These are phyloP conservation scores for Macrolepiota dolichaula DNA, from an alignment of 768 basidiomycete species.

Conservation along the genomic window DNA sequence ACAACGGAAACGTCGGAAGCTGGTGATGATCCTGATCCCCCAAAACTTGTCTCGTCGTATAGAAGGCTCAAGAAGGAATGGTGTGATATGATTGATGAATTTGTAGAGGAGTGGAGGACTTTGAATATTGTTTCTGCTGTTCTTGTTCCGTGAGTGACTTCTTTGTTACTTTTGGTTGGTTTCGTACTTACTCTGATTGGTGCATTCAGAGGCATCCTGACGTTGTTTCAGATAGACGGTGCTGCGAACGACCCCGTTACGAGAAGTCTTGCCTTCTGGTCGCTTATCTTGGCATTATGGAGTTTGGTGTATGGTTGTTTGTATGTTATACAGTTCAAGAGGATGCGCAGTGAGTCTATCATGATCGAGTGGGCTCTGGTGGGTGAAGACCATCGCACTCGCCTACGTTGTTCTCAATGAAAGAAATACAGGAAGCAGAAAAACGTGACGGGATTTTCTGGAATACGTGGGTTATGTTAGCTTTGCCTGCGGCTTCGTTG, in stretches of 20 bases:
- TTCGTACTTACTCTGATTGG: background rate
- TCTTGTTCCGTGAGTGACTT: background rate
- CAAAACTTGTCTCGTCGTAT: background rate
- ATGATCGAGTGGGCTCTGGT: slow-evolving; percentile 8
- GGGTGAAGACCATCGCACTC: background rate
- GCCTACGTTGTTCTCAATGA: background rate
- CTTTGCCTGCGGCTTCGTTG: slow-evolving; percentile 59
- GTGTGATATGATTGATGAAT: background rate
- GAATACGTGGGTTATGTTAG: slow-evolving; percentile 67
- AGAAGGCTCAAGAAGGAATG: background rate
- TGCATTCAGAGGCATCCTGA: background rate
- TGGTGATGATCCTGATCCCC: background rate
- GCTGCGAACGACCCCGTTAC: slow-evolving; percentile 2
- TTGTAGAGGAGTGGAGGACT: background rate
- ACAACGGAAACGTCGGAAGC: background rate
- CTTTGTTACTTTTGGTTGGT: background rate
- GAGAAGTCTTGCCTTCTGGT: slow-evolving; percentile 2
- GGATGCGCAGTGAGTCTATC: background rate
- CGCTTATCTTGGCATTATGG: background rate
- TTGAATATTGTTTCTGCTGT: background rate
- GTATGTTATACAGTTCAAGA: slow-evolving; percentile 2
- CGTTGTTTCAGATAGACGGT: background rate
- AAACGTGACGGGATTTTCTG: slow-evolving; percentile 30
- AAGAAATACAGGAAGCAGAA: slow-evolving; percentile 44
- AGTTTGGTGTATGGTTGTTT: slow-evolving; percentile 8